Evolutionary conservation across 1,284 basidiomycete genomes (phyloP), one percentile per base, ranked within the genome.

Genomic region (Leccinum pallidistipes): DNA sequence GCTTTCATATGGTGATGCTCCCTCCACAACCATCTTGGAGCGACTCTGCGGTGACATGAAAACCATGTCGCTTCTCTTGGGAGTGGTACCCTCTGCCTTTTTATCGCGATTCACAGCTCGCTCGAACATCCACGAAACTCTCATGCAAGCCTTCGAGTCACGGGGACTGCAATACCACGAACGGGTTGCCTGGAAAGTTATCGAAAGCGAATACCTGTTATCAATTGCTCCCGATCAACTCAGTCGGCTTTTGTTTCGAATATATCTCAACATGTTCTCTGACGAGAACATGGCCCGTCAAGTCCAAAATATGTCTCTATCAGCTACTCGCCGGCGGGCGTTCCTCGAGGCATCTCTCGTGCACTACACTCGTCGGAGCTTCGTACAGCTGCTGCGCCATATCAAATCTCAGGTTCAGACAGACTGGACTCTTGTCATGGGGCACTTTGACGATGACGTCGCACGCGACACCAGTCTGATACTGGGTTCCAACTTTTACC

Each of bases 231-330:
- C 77, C 0, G 47, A 57, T 2, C 71, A 77, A 29, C 73, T 86
- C 27, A 78, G 72, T 1, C 59, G 64, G 10, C 67, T 82, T 29
- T 68, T 86, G 2, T 82, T 78, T 59, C 70, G 71, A 3, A 67
- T 85, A 3, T 86, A 86, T 64, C 62, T 72, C 16, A 61, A 71
- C 4, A 78, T 86, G 76, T 86, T 86, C 50, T 50, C 55, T 7
- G 55, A 71, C 10, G 66, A 74, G 45, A 54, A 67, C 45, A 6
- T 58, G 12, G 1, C n/a, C 2, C 32, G 55, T 5, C 29, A 18
- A 10, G 18, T 69, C 8, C 45, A 53, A 21, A 36, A 62, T 6
- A 6, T 60, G 24, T 36, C 43, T 18, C 31, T 50, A 2, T 55
- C 57, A 0, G 54, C 47, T 0, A 32, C 50, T 12, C 24, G 36